These are phyloP conservation scores for Blastobotrys muscicola DNA, from an alignment of 805 yeast genomes.

Conservation along the genomic window DNA sequence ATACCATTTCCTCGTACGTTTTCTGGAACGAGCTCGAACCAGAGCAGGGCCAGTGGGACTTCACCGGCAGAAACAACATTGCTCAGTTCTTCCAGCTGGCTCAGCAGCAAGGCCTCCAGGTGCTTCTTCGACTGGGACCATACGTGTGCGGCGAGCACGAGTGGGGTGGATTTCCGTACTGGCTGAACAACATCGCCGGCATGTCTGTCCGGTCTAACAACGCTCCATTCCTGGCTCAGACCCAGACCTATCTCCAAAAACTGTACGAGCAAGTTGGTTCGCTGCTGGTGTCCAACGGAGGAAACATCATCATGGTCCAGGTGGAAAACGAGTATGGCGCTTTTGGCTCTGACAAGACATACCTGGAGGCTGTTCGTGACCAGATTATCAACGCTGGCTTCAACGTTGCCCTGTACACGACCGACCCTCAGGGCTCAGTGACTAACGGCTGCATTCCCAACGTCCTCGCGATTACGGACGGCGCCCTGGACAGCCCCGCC, in stretches of 20 bases:
- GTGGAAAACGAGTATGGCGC: constrained; percentile 5
- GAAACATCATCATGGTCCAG: constrained; percentile 4
- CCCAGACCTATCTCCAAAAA: background rate
- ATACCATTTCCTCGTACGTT: constrained; percentile 1
- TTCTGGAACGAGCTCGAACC: constrained; percentile 3
- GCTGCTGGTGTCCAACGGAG: constrained; percentile 1
- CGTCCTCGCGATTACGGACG: constrained; percentile 2
- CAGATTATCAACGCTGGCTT: constrained; percentile 1
- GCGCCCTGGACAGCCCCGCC: background rate
- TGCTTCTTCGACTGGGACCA: constrained; percentile 3
- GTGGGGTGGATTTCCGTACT: constrained; percentile 6
- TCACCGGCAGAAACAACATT: constrained; percentile 1
- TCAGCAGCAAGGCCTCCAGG: constrained; percentile 4
- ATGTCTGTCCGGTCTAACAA: constrained; percentile 2
- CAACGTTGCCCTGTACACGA: constrained; percentile 5
- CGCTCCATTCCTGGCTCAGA: background rate
- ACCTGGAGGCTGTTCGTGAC: background rate
- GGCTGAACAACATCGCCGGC: constrained; percentile 2
- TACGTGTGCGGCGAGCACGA: constrained; percentile 4
- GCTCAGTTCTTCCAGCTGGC: constrained; percentile 2
- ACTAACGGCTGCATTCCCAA: background rate
- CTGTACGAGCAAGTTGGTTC: background rate
- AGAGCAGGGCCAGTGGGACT: constrained; percentile 1
- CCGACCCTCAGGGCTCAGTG: constrained; percentile 1
- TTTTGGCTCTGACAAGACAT: background rate